These are phyloP conservation scores for Lepiota venenata DNA, from an alignment of 768 basidiomycete genomes.

Conservation along the genomic window DNA sequence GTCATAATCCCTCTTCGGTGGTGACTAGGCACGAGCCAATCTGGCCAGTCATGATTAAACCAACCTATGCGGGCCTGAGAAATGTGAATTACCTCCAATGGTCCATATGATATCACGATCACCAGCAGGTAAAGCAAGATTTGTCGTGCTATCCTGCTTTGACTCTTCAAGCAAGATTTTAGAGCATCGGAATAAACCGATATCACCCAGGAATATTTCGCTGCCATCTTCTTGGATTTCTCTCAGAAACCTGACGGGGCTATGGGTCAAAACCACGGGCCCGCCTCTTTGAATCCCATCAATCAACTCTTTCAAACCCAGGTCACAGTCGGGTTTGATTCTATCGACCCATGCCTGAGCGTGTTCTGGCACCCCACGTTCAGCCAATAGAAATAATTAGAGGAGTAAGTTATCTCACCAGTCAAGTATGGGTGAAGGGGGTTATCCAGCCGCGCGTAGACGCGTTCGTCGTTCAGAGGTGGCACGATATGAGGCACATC, in stretches of 20 bases:
- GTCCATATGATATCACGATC: conserved; percentile 59
- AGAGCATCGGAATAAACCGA: conserved; percentile 30
- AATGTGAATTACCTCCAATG: conserved; percentile 45
- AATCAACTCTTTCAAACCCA: conserved; percentile 27
- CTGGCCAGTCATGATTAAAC: conserved; percentile 27
- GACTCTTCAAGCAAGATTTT: conserved; percentile 17
- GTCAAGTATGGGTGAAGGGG: conserved; percentile 54
- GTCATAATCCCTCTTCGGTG: conserved; percentile 75
- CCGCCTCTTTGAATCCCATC: conserved; percentile 17
- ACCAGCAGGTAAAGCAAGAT: conserved; percentile 37
- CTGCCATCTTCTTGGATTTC: conserved; percentile 55
- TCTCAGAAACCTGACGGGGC: conserved; percentile 49
- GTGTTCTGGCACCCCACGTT: conserved; percentile 26
- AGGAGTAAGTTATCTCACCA: conserved; percentile 19
- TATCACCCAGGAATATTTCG: conserved; percentile 52
- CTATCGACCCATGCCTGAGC: conserved; percentile 25
- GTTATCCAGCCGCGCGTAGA: conserved; percentile 41
- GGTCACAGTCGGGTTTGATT: conserved; percentile 26
- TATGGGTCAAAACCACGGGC: conserved; percentile 34
- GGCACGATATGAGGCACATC: conserved; percentile 36
- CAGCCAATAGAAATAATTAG: neutral
- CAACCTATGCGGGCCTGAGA: neutral
- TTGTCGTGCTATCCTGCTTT: conserved; percentile 28
- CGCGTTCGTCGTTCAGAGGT: conserved; percentile 46
- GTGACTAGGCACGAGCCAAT: conserved; percentile 56